Evolutionary conservation across 768 basidiomycete genomes (phyloP), one percentile per base, ranked within the genome.

Genomic region (Pleurotus ostreatus): DNA sequence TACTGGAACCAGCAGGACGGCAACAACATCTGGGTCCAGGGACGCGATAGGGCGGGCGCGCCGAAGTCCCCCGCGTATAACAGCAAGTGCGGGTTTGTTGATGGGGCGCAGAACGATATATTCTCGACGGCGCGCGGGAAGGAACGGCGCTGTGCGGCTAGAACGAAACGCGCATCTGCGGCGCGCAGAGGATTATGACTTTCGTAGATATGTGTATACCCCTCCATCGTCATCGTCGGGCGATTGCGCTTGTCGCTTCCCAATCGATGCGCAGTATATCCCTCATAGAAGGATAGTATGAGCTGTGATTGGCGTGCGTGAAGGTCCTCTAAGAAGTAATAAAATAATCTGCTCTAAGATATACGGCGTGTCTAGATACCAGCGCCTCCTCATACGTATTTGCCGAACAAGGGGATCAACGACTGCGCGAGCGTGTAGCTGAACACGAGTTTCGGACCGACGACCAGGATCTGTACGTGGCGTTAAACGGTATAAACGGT

Each of bases 391-490:
- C 68, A 92, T 59, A 92, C 90, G 70, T 91, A 95, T 70, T 92
- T 84, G 43, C 86, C 82, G 73, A 95, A 97, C 64, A 88, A 75
- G 46, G 95, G 95, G 76, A 98, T 98, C 70, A 98, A 78, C 15
- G 89, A 90, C 72, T 98, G 96, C 9, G 96, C 96, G 3, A 98
- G 82, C 48, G 96, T 98, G 77, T 96, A 98, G 64, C 92, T 94
- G 82, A 98, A 98, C 63, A 98, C 93, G 37, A 98, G 85, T 75
- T 98, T 98, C 40, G 96, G 96, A 51, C 94, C 95, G 38, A 98
- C 94, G 59, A 98, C 94, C 46, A 98, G 79, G 63, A 96, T 90
- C 92, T 95, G 63, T 12, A 46, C n/a, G n/a, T n/a, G n/a, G n/a
- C n/a, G n/a, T n/a, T n/a, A n/a, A n/a, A n/a, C n/a, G n/a, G n/a